A percentile compares a stretch with the other conserved stretches of the same genome.
phyloP scores from a whole-genome alignment of 208 protist genomes.

The Leishmania mexicana region DNA sequence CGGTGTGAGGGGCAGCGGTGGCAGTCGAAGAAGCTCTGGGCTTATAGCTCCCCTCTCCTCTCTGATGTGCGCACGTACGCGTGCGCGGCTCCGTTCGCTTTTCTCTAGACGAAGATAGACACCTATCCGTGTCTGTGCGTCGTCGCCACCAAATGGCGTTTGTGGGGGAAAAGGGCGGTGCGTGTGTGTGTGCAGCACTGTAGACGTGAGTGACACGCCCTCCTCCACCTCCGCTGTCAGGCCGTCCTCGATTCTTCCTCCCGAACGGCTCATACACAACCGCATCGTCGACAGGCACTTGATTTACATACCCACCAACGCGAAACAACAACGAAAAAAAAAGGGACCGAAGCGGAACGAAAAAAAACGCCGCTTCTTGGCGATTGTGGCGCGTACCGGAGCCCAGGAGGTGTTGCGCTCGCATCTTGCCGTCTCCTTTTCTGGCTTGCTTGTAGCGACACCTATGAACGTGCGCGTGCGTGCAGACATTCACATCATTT shows the following conservation, averaged over 20 bases:
- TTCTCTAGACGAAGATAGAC: not conserved
- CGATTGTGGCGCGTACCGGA: not conserved
- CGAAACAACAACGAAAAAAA: not conserved
- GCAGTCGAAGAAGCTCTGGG: not conserved
- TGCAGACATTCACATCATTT: not conserved
- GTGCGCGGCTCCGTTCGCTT: not conserved
- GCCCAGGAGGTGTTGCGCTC: not conserved
- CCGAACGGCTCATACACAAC: not conserved
- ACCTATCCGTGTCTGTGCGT: not conserved
- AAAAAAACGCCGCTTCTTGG: not conserved
- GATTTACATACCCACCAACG: not conserved
- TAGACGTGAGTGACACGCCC: not conserved
- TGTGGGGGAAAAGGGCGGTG: not conserved
- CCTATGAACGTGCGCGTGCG: not conserved
- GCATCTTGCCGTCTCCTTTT: not conserved
- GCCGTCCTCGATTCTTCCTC: not conserved
- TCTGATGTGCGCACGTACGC: not conserved
- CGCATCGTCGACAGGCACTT: not conserved
- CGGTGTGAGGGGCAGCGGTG: not conserved
- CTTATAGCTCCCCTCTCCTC: not conserved
- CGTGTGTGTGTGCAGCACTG: not conserved
- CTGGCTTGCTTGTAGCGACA: not conserved
- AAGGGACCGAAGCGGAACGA: not conserved
- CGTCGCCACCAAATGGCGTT: not conserved
- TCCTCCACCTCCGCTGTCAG: not conserved